These are phyloP conservation scores for Aureobasidium musti DNA, from an alignment of 2,329 filamentous ascomycete species.

Conservation along the genomic window DNA sequence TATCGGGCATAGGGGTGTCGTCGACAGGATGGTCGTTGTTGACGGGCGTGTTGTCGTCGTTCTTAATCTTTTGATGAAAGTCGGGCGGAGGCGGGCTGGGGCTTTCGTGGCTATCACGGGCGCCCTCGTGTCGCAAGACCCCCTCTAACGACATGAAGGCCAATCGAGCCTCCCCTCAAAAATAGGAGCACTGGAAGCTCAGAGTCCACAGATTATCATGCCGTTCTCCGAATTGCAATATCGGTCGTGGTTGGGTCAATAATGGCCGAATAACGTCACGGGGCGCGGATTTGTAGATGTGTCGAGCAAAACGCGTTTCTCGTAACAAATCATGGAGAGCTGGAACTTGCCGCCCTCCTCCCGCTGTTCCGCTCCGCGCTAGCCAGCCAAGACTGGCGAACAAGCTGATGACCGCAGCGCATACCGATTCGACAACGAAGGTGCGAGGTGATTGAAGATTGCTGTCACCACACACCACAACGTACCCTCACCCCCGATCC, in stretches of 20 bases:
- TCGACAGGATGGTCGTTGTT: not conserved
- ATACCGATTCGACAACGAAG: slow-evolving; percentile 3
- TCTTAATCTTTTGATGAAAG: not conserved
- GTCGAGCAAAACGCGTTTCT: slow-evolving; percentile 15
- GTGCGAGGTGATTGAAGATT: not conserved
- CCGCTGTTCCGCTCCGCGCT: not conserved
- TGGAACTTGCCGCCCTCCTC: slow-evolving; percentile 14
- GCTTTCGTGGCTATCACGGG: slow-evolving; percentile 34
- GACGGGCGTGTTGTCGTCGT: not conserved
- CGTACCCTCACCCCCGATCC: not conserved
- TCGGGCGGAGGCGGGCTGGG: slow-evolving; percentile 29
- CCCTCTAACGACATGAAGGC: slow-evolving; percentile 35
- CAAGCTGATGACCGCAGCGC: slow-evolving; percentile 23
- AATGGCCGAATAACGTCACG: slow-evolving; percentile 35
- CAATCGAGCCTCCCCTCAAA: slow-evolving; percentile 13
- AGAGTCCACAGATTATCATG: slow-evolving; percentile 33
- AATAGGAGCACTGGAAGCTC: slow-evolving; percentile 22
- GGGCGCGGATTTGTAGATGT: slow-evolving; percentile 21
- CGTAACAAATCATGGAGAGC: not conserved
- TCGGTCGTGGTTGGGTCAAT: slow-evolving; percentile 32
- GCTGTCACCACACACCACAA: slow-evolving; percentile 14
- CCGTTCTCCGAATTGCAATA: slow-evolving; percentile 40
- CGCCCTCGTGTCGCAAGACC: slow-evolving; percentile 34
- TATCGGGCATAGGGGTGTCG: slow-evolving; percentile 26
- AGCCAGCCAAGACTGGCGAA: slow-evolving; percentile 8